Evolutionary conservation across 2,329 filamentous ascomycete genomes (phyloP), one percentile per base, ranked within the genome.

Genomic region (Verruconis gallopava): DNA sequence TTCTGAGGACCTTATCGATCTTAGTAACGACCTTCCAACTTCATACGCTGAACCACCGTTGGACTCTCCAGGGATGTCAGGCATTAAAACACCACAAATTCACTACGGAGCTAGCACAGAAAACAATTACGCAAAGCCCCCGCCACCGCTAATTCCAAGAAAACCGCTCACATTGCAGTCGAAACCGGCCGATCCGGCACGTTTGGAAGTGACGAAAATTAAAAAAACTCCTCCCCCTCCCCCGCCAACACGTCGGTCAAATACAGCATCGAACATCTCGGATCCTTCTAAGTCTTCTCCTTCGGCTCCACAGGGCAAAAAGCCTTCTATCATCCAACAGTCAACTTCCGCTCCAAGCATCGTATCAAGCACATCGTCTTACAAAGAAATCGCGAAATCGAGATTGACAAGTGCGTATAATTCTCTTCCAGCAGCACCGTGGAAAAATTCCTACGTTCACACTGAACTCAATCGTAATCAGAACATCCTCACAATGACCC

Each of bases 1-100:
- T n/a, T 39, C 50, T 21, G 58, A 59, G 35, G 61, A 68, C 37
- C 51, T 69, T 9, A 71, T 71, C 35, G 65, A 69, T 45, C 59
- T 69, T 18, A 64, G 61, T n/a, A 64, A 68, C 22, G 58, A 62
- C n/a, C 58, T 57, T 11, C 39, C 43, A 21, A 28, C 39, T 38
- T 32, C 47, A 22, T 25, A 50, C 12, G 54, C 54, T 14, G 47
- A 46, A 14, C 50, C 53, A 20, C 55, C 55, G 19, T 32, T 19
- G 11, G 57, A n/a, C n/a, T n/a, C n/a, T n/a, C n/a, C n/a, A n/a
- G n/a, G n/a, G n/a, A n/a, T n/a, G n/a, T n/a, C n/a, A n/a, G n/a
- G n/a, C n/a, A n/a, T n/a, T n/a, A n/a, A n/a, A n/a, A n/a, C n/a
- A n/a, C n/a, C n/a, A n/a, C n/a, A n/a, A n/a, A n/a, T n/a, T n/a